Conservation (phyloP, 352 stramenopile genomes). For the Hyaloperonospora brassicae region DNA sequence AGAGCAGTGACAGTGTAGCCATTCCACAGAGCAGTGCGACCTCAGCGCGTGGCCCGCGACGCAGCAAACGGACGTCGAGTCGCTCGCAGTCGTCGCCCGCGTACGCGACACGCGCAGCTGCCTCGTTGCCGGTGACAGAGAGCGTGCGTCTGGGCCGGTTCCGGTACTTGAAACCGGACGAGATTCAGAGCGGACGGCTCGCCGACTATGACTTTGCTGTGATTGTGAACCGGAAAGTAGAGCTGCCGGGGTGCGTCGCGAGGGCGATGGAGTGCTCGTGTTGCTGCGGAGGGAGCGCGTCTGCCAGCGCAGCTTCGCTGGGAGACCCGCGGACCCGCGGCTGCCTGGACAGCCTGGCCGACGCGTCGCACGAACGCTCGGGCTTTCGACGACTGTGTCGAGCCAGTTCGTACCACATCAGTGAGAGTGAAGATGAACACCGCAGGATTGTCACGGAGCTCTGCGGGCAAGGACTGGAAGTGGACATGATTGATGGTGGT, state of each 20-base stretch:
- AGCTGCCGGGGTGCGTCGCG: conserved; percentile 27
- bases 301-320: background rate
- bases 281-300: conserved; percentile 21
- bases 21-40: background rate
- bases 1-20: conserved; percentile 9
- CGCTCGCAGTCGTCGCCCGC: conserved; percentile 5
- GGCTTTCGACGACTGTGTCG: conserved; percentile 67
- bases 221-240: conserved; percentile 65
- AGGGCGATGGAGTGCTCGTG: conserved; percentile 28
- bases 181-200: conserved; percentile 52
- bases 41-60: conserved; percentile 5
- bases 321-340: conserved; percentile 7
- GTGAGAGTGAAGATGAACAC: conserved; percentile 76
- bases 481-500: conserved; percentile 81
- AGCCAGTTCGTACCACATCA: conserved; percentile 33
- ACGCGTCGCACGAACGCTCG: conserved; percentile 32
- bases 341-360: conserved; percentile 24
- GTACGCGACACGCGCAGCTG: background rate
- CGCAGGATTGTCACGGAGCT: conserved; percentile 71
- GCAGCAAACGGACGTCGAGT: too few relatives aligned
- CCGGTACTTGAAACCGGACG: conserved; percentile 73
- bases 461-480: conserved; percentile 54
- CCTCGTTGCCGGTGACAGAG: conserved; percentile 5
- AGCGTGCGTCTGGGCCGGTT: conserved; percentile 40
- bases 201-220: conserved; percentile 75